A percentile compares a stretch with the other conserved stretches of the same genome.
phyloP scores from a whole-genome alignment of 495 filamentous ascomycete species.

The Penicillium soppii region DNA sequence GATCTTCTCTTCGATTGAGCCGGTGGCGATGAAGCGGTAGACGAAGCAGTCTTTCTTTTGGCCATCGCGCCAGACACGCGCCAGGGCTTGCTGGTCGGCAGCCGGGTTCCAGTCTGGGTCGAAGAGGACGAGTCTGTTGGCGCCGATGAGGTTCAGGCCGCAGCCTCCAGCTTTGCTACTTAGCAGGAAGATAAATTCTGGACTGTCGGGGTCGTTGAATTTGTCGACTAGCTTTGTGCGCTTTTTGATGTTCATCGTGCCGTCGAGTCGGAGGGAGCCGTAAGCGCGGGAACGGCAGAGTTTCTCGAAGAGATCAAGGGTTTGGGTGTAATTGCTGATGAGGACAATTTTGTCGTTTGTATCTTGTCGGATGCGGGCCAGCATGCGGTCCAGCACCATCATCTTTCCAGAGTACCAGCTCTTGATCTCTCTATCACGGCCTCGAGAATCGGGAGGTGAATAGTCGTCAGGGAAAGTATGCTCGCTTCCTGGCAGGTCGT shows the following conservation, averaged over 20 bases:
- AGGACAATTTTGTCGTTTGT: conserved; percentile 99
- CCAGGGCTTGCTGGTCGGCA: conserved; percentile 95
- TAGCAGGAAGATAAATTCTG: conserved; percentile 94
- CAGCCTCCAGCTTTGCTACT: conserved; percentile 95
- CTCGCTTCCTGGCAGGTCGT: conserved; percentile 87
- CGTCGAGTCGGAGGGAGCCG: conserved; percentile 85
- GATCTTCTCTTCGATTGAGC: conserved; percentile 99
- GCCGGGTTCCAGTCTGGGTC: conserved; percentile 99
- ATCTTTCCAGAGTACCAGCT: conserved; percentile 98
- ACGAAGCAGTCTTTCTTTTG: conserved; percentile 99
- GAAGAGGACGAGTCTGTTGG: conserved; percentile 94
- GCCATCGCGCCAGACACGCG: conserved; percentile 96
- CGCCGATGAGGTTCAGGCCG: conserved; percentile 94
- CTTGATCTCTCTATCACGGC: conserved; percentile 88
- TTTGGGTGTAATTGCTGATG: conserved; percentile 97
- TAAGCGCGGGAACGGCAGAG: conserved; percentile 85
- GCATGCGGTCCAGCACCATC: conserved; percentile 97
- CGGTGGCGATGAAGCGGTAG: conserved; percentile 97
- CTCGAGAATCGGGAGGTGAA: conserved; percentile 79
- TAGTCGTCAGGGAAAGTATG: conserved; percentile 83
- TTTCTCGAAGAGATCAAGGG: conserved; percentile 89
- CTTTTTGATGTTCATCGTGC: conserved; percentile 96
- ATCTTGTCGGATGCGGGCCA: conserved; percentile 91
- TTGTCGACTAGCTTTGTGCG: conserved; percentile 96
- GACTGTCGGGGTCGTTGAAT: conserved; percentile 92